Evolutionary conservation across 2,329 filamentous ascomycete species (phyloP).

Genomic region (Fusarium stilboides): DNA sequence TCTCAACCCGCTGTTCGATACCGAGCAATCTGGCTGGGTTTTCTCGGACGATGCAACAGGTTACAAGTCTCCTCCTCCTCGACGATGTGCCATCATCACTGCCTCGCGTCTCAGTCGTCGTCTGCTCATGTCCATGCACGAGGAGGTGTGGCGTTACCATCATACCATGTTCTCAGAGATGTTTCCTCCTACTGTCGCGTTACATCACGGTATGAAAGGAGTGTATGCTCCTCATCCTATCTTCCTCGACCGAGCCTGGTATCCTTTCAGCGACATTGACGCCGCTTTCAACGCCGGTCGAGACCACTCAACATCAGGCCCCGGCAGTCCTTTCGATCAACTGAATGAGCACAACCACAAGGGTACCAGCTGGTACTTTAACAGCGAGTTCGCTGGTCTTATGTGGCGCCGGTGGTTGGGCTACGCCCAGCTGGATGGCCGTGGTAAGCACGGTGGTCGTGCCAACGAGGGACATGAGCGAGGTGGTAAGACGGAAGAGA

Average conservation of each 20-base stretch:
- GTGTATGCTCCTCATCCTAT: slow-evolving; percentile 87
- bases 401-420: slow-evolving; percentile 85
- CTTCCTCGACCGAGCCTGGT: slow-evolving; percentile 84
- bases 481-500: slow-evolving; percentile 68
- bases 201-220: slow-evolving; percentile 84
- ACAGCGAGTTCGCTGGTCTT: slow-evolving; percentile 81
- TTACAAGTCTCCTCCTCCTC: slow-evolving; percentile 75
- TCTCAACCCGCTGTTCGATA: slow-evolving; percentile 83
- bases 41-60: slow-evolving; percentile 79
- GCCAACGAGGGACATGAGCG: slow-evolving; percentile 63
- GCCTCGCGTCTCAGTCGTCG: slow-evolving; percentile 77
- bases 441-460: slow-evolving; percentile 65
- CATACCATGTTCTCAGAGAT: slow-evolving; percentile 86
- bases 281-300: slow-evolving; percentile 83
- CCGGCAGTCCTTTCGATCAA: slow-evolving; percentile 76
- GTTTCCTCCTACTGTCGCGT: slow-evolving; percentile 79
- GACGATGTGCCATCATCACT: slow-evolving; percentile 80
- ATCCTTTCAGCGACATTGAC: slow-evolving; percentile 74
- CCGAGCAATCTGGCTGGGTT: slow-evolving; percentile 79
- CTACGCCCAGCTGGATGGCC: slow-evolving; percentile 68
- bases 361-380: slow-evolving; percentile 89
- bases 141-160: slow-evolving; percentile 76
- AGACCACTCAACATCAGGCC: slow-evolving; percentile 75
- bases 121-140: slow-evolving; percentile 80
- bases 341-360: slow-evolving; percentile 86